Evolutionary conservation across 1,139 yeast species (phyloP).

Genomic region (Taphrina confusa): DNA sequence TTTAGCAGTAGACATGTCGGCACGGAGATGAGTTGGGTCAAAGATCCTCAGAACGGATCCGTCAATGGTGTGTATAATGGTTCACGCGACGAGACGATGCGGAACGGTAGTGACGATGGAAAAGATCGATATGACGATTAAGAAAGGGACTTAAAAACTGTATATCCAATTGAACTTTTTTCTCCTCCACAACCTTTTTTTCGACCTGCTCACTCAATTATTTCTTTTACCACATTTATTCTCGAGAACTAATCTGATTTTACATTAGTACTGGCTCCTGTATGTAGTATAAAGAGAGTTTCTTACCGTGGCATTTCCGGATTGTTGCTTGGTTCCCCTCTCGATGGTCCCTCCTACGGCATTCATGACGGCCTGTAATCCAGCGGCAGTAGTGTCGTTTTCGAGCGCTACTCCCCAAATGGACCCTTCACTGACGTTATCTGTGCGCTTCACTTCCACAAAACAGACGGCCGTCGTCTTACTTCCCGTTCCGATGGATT

Average conservation of each 20-base stretch:
- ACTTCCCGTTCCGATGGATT: conserved; percentile 85
- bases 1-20: conserved; percentile 40
- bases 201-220: background rate
- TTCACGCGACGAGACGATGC: background rate
- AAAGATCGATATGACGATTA: conserved; percentile 5
- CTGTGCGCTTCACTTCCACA: conserved; percentile 58
- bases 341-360: conserved; percentile 33
- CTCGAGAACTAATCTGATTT: conserved; percentile 8
- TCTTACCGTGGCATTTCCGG: conserved; percentile 17
- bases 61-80: background rate
- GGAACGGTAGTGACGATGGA: background rate
- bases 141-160: too few relatives aligned
- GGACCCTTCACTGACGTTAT: conserved; percentile 45
- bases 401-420: conserved; percentile 93
- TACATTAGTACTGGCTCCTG: background rate
- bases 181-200: background rate
- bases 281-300: background rate
- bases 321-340: conserved; percentile 23
- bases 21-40: conserved; percentile 21
- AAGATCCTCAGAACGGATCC: background rate
- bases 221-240: too few relatives aligned
- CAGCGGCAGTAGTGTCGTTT: conserved; percentile 89
- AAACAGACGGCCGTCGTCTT: conserved; percentile 87
- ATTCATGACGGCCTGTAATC: conserved; percentile 64
- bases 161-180: too few relatives aligned